Base-by-base conservation (phyloP, 495 filamentous ascomycete genomes). In the Podospora sp. region DNA sequence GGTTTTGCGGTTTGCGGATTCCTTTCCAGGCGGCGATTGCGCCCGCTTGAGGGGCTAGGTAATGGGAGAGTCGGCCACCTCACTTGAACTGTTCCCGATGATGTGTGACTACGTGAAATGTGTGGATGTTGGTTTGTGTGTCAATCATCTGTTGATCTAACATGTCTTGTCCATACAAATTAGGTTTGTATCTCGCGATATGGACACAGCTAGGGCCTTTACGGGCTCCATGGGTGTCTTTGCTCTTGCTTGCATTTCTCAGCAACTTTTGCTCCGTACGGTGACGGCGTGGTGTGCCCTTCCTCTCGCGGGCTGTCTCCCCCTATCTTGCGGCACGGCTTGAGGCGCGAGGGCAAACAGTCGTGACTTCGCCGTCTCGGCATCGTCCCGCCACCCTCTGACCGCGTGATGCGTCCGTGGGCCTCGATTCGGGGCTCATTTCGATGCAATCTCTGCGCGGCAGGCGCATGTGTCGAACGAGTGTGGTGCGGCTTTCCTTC, bases 11-110 rank as follows among this genome's bases (percentile, higher is more conserved):
- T 33, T 68, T 60, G 61, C 66, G 68, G 49, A 16, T 63, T 62
- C 16, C 66, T 52, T 46, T 24, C 59, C 49, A 63, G 62, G 64
- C 68, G 60, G 69, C 60, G 64, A 33, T 69, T 70, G 75, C 74
- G 73, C 74, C 77, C 76, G 74, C 75, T 71, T 77, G 70, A 73
- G 76, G 79, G 74, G 75, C 64, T 75, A 75, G 76, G 78, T 76
- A 79, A 78, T 78, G 76, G 79, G 75, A 79, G 65, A 79, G 72
- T 81, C 77, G 78, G 79, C 79, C 80, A 76, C 81, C 81, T 83
- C 81, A 82, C 25, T 24, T 22, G 57, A 5, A 8, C 63, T 58
- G 12, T 33, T 50, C 60, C 58, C 65, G 46, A 60, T 58, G 40
- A 46, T 46, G 12, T 46, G 40, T 46, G 40, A 46, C 8, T 33